phyloP scores from a whole-genome alignment of 2,329 filamentous ascomycete species.

The Fusarium miscanthi region DNA sequence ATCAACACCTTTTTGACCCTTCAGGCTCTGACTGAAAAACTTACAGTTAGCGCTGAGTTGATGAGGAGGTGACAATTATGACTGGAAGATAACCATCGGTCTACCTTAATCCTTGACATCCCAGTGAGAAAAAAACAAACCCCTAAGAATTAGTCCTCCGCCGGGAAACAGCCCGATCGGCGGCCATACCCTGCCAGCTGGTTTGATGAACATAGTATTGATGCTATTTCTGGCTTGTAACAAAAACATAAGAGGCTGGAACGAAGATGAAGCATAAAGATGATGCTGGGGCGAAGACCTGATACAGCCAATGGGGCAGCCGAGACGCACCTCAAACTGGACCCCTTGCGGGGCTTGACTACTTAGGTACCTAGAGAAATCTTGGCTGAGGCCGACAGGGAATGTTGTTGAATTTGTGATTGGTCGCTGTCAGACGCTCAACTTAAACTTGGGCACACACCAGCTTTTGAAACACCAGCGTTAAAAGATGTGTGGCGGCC shows the following conservation, averaged over 20 bases:
- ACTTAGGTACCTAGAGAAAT: not conserved
- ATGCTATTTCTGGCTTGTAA: constrained; percentile 41
- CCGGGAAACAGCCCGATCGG: constrained; percentile 36
- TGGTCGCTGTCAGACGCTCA: constrained; percentile 48
- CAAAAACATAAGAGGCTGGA: constrained; percentile 20
- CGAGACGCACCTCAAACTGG: constrained; percentile 45
- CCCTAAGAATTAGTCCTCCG: constrained; percentile 30
- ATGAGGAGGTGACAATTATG: constrained; percentile 22
- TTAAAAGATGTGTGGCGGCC: constrained; percentile 40
- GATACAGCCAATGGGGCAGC: constrained; percentile 37
- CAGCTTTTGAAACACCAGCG: constrained; percentile 48
- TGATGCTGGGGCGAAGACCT: constrained; percentile 35
- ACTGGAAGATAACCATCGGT: constrained; percentile 18
- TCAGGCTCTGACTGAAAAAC: constrained; percentile 4
- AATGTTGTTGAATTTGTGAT: constrained; percentile 48
- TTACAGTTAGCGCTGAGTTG: constrained; percentile 28
- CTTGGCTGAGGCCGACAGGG: constrained; percentile 44
- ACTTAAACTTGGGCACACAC: constrained; percentile 48
- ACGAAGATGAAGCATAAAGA: constrained; percentile 39
- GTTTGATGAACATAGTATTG: constrained; percentile 15
- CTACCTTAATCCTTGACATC: constrained; percentile 15
- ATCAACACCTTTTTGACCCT: constrained; percentile 26
- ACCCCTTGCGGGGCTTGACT: constrained; percentile 20
- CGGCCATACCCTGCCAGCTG: constrained; percentile 5
- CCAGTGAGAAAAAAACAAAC: constrained; percentile 10